Conservation (phyloP, 1,284 basidiomycete genomes). For the Fomitopsis palustris region DNA sequence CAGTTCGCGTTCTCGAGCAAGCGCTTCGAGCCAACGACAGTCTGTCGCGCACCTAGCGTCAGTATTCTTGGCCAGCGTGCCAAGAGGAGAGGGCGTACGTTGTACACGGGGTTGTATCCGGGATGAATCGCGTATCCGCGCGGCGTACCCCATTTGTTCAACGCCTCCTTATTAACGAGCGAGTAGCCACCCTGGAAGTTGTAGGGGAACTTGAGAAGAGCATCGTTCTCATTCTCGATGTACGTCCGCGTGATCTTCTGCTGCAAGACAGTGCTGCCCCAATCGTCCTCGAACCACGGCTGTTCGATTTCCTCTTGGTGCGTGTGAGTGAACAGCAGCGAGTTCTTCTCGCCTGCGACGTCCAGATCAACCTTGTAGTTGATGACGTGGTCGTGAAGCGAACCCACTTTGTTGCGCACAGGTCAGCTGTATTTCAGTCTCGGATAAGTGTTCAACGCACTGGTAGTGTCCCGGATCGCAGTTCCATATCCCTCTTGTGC, state of each 20-base stretch:
- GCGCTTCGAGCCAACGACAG: conserved; percentile 54
- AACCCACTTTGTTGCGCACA: conserved; percentile 44
- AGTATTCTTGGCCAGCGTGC: background rate
- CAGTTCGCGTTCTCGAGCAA: conserved; percentile 60
- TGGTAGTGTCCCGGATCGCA: conserved; percentile 51
- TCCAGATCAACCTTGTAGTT: conserved; percentile 67
- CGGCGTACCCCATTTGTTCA: conserved; percentile 53
- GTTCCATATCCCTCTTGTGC: conserved; percentile 51
- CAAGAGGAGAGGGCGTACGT: conserved; percentile 30
- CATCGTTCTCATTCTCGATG: conserved; percentile 56
- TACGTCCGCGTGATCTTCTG: conserved; percentile 47
- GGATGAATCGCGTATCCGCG: conserved; percentile 57
- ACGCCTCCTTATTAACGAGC: conserved; percentile 55
- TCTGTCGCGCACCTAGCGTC: conserved; percentile 30
- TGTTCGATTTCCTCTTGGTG: conserved; percentile 44
- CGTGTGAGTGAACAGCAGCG: conserved; percentile 49
- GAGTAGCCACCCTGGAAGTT: conserved; percentile 56
- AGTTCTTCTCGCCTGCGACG: conserved; percentile 54
- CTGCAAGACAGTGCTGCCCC: conserved; percentile 51
- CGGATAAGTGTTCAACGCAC: conserved; percentile 27
- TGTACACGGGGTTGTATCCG: conserved; percentile 49
- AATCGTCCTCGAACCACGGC: conserved; percentile 62
- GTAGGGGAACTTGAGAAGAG: conserved; percentile 45
- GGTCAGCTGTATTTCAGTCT: conserved; percentile 1
- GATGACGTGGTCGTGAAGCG: conserved; percentile 68